Evolutionary conservation across 2,329 filamentous ascomycete species (phyloP).

Genomic region (Phaeosphaeriaceae sp.): DNA sequence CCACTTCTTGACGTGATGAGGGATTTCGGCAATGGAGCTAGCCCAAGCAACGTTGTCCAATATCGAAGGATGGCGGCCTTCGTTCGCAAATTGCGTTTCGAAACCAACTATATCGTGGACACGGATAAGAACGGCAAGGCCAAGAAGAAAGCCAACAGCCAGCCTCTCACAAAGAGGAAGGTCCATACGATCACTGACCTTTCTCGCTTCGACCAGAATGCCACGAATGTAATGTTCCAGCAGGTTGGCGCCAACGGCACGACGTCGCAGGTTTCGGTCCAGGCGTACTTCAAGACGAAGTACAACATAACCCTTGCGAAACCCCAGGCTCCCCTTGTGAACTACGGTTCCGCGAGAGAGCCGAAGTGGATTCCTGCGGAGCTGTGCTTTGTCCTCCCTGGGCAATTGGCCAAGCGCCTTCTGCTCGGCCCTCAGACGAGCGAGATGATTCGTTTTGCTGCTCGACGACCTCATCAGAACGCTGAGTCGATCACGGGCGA

Average conservation of each 20-base stretch:
- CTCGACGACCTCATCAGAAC: conserved; percentile 37
- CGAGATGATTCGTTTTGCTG: conserved; percentile 43
- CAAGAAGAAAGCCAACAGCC: conserved; percentile 19
- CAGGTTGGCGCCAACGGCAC: conserved; percentile 19
- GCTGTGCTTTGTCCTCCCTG: conserved; percentile 40
- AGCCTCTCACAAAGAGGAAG: conserved; percentile 30
- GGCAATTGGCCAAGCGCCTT: conserved; percentile 37
- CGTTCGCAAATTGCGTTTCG: conserved; percentile 48
- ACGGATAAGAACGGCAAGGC: conserved; percentile 43
- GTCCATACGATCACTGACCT: conserved; percentile 51
- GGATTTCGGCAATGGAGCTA: conserved; percentile 22
- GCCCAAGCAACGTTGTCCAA: conserved; percentile 9
- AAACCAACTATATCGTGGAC: conserved; percentile 50
- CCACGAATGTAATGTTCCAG: conserved; percentile 31
- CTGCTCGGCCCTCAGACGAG: conserved; percentile 38
- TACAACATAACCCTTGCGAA: conserved; percentile 30
- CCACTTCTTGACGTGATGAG: conserved; percentile 47
- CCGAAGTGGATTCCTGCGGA: conserved; percentile 46
- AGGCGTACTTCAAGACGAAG: conserved; percentile 26
- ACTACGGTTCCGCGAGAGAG: conserved; percentile 29
- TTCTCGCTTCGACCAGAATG: conserved; percentile 45
- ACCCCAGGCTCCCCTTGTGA: conserved; percentile 37
- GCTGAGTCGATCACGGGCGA: conserved; percentile 37
- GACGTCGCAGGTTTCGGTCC: conserved; percentile 16
- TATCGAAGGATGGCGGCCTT: conserved; percentile 37